These are phyloP conservation scores for Pichia scutulata DNA, from an alignment of 805 yeast genomes.

Conservation along the genomic window DNA sequence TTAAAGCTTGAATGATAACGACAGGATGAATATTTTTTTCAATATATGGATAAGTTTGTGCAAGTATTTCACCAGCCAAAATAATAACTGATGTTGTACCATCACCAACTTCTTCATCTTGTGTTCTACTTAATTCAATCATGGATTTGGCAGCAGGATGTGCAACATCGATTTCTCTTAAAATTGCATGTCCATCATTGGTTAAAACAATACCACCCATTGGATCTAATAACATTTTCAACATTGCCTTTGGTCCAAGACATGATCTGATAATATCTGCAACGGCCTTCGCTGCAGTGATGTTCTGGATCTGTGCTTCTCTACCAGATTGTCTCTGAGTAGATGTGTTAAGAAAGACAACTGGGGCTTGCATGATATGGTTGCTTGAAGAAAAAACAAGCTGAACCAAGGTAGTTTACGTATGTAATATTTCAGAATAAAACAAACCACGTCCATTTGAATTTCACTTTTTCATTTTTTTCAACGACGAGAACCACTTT, in stretches of 20 bases:
- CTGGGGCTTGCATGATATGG: slow-evolving; percentile 67
- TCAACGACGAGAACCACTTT: background rate
- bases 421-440: too few species aligned
- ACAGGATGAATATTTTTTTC: slow-evolving; percentile 97
- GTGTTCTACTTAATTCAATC: slow-evolving; percentile 95
- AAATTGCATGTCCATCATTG: slow-evolving; percentile 97
- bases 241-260: slow-evolving; percentile 98
- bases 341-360: slow-evolving; percentile 75
- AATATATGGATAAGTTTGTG: slow-evolving; percentile 89
- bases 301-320: slow-evolving; percentile 93
- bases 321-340: slow-evolving; percentile 94
- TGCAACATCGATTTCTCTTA: slow-evolving; percentile 93
- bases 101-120: slow-evolving; percentile 87
- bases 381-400: background rate
- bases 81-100: slow-evolving; percentile 97
- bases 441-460: background rate
- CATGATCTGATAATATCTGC: slow-evolving; percentile 97
- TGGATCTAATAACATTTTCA: slow-evolving; percentile 95
- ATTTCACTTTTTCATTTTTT: background rate
- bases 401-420: background rate
- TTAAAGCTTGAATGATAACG: slow-evolving; percentile 87
- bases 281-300: slow-evolving; percentile 99
- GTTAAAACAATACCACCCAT: slow-evolving; percentile 94
- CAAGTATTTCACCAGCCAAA: slow-evolving; percentile 92
- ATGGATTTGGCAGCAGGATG: slow-evolving; percentile 99